These are phyloP conservation scores for Eragrostis tef DNA, from an alignment of 202 grass and related monocot genomes.

Conservation along the genomic window DNA sequence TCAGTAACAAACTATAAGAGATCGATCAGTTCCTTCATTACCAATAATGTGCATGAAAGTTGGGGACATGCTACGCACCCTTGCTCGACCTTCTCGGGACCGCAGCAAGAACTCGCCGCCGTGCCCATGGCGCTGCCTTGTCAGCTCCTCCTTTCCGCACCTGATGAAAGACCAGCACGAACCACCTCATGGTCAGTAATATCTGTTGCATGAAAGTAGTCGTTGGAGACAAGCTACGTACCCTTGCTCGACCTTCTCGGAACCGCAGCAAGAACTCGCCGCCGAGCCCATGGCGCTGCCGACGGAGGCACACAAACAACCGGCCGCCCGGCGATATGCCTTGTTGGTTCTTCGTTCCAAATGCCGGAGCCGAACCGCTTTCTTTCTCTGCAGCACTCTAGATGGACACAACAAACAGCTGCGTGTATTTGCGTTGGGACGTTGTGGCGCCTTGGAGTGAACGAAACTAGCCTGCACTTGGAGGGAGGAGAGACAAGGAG, in stretches of 20 bases:
- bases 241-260: conserved; percentile 62
- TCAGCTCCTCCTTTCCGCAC: too few species aligned
- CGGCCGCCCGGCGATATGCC: background rate
- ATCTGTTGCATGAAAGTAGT: background rate
- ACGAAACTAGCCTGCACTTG: background rate
- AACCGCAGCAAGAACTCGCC: conserved; percentile 60
- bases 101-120: conserved; percentile 58
- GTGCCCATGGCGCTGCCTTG: conserved; percentile 63
- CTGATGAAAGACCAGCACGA: background rate
- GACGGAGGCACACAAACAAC: background rate
- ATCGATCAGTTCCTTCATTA: too few species aligned
- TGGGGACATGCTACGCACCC: conserved; percentile 40
- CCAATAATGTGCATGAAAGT: background rate
- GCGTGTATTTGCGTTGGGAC: background rate
- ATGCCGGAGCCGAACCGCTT: background rate
- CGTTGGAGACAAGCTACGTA: conserved; percentile 4
- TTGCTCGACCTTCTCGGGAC: conserved; percentile 59
- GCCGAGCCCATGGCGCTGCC: conserved; percentile 46
- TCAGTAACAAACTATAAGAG: too few species aligned
- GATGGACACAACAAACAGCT: too few species aligned
- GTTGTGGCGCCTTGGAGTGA: conserved; percentile 25
- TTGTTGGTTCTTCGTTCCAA: background rate
- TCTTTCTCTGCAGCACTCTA: background rate
- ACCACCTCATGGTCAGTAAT: background rate
- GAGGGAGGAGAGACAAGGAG: background rate